Evolutionary conservation across 164 flowering plant species (phyloP), one percentile per base, ranked within the genome.

Genomic region (Umbellularia californica): DNA sequence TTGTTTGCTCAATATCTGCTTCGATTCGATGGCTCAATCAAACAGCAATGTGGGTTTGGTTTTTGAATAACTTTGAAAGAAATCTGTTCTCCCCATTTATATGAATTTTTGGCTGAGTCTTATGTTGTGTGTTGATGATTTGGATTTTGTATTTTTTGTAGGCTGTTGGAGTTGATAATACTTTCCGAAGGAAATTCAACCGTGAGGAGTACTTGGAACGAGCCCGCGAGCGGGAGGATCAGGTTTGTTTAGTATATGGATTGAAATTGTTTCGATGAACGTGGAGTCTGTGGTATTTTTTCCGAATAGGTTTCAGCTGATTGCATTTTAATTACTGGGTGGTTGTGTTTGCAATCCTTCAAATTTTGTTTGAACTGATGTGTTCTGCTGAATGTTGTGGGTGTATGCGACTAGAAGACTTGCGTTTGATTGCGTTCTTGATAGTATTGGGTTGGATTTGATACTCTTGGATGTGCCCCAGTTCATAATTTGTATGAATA

Each of bases 161-260:
- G 97, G 83, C 83, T 7, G 87, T 50, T 77, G 98, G 97, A 62
- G 89, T 90, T 23, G 99, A 95, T 75, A 90, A 91, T 78, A 93
- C 97, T 11, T 89, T 86, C 58, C 75, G 99, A 75, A 87, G 85
- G 67, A 95, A 93, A 76, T 92, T 90, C 50, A 89, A 90, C 72
- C 82, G 85, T n/a, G 99, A 95, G 74, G 99, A 91, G 82, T 90
- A 82, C 69, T 78, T 89, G 65, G 88, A 95, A 80, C 90, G 97
- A 52, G 99, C 96, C 74, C 92, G 97, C 13, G 84, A 88, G 69
- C 93, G 98, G 28, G 98, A 92, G 79, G 83, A 79, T 70, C 80
- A 95, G 89, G 98, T 90, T 60, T 65, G 41, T 15, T 58, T 22
- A 2, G 58, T 70, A 13, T 3, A 52, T 58, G 13, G 24, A 5